Percentiles rank a stretch among this genome's conserved stretches.
These are phyloP conservation scores for Pleurotus ostreatus DNA, from an alignment of 768 basidiomycete species.

Conservation along the genomic window DNA sequence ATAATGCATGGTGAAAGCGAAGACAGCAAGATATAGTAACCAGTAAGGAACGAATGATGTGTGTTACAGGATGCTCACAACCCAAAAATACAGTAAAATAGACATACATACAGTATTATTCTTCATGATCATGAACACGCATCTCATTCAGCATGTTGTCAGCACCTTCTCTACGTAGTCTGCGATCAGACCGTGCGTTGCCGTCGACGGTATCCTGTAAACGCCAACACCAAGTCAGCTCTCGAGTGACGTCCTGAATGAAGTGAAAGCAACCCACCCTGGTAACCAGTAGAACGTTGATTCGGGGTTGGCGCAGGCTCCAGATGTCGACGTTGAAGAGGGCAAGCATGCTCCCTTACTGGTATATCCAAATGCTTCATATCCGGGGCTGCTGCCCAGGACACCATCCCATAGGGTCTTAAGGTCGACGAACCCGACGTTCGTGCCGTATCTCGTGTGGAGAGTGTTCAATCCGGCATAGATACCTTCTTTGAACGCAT, in stretches of 20 bases:
- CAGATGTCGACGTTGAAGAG: not conserved
- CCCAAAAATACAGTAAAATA: slow-evolving; percentile 6
- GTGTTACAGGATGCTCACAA: slow-evolving; percentile 1
- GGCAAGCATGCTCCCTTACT: slow-evolving; percentile 24
- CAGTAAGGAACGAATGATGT: slow-evolving; percentile 5
- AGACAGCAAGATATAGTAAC: not conserved
- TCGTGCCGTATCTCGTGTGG: slow-evolving; percentile 23
- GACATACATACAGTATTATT: not conserved
- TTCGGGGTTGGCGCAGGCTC: slow-evolving; percentile 26
- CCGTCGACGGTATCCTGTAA: slow-evolving; percentile 33
- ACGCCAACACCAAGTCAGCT: not conserved
- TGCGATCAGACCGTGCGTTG: slow-evolving; percentile 36
- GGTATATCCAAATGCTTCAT: slow-evolving; percentile 45
- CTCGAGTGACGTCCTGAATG: not conserved
- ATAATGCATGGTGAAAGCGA: not conserved
- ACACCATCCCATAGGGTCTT: slow-evolving; percentile 46
- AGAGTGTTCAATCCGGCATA: slow-evolving; percentile 36
- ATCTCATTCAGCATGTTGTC: slow-evolving; percentile 16
- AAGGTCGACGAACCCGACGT: slow-evolving; percentile 44
- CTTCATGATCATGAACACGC: not conserved
- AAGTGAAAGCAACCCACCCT: slow-evolving; percentile 22
- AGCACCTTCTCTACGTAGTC: slow-evolving; percentile 35
- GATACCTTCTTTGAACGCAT: slow-evolving; percentile 40
- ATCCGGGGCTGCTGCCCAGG: slow-evolving; percentile 33
- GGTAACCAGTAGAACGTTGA: slow-evolving; percentile 38